Base-by-base conservation (phyloP, 2,329 filamentous ascomycete species). In the Microsporum ferrugineum region DNA sequence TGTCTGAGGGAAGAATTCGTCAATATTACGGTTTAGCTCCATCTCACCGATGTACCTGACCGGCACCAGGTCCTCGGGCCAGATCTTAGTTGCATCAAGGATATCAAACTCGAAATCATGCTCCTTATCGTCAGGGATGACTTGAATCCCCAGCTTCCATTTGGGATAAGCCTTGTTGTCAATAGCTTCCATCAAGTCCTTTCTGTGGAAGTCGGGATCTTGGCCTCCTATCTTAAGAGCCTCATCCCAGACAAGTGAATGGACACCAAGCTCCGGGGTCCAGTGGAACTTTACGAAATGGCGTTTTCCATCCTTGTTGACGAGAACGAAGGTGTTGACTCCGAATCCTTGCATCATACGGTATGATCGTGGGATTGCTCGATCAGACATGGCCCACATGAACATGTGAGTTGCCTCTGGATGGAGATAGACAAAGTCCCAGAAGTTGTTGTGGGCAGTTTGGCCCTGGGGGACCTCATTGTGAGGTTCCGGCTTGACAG, bases 271-370 rank as follows among this genome's bases (percentile, higher is more conserved):
- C 60, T 87, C 83, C 0, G 88, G 88, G 0, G 83, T 90, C 68
- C 82, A 91, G 70, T 86, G 83, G 70, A 91, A 91, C 73, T 92
- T 92, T 71, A 89, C 86, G 65, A 91, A 90, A 61, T 82, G 79
- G 0, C 85, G 80, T 70, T 88, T 82, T 27, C 87, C 87, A 65
- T 87, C 79, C 29, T 79, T 81, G 63, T 90, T 90, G 63, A 79
- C 77, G 1, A 91, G 78, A 0, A 82, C 87, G 67, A 79, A 92
- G 0, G 89, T 91, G 73, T 92, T 91, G 66, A 92, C 88, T 60
- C 88, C 88, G 61, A 91, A 92, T 0, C 88, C 88, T 66, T 92
- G 87, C 86, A 92, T 91, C 87, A 91, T 91, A 29, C 88, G 84
- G 73, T 80, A 91, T 0, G 86, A 89, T 1, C 87, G 82, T 1